These are phyloP conservation scores for Evernia prunastri DNA, from an alignment of 495 filamentous ascomycete species.

Conservation along the genomic window DNA sequence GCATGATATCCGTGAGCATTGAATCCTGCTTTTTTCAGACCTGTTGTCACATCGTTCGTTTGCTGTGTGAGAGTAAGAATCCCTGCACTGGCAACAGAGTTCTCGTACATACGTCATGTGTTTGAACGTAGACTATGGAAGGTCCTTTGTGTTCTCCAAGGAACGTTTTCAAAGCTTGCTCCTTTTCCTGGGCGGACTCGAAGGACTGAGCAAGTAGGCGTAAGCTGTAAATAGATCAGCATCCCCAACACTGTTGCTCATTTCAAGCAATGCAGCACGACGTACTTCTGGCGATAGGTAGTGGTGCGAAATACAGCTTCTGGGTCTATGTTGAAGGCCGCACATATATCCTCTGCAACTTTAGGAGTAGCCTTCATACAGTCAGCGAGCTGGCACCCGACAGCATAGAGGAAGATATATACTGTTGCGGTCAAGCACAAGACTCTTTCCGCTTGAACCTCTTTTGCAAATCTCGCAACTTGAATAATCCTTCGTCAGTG, in stretches of 20 bases:
- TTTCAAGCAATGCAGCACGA: slow-evolving; percentile 15
- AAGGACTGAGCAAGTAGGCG: slow-evolving; percentile 43
- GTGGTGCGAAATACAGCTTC: slow-evolving; percentile 49
- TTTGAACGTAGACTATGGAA: slow-evolving; percentile 52
- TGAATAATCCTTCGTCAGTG: slow-evolving; percentile 13
- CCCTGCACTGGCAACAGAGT: background rate
- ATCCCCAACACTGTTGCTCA: background rate
- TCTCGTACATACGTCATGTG: slow-evolving; percentile 29
- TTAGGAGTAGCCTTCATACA: slow-evolving; percentile 41
- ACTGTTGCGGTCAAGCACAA: slow-evolving; percentile 52
- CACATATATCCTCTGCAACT: slow-evolving; percentile 48
- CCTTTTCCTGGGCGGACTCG: slow-evolving; percentile 35
- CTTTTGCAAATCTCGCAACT: slow-evolving; percentile 51
- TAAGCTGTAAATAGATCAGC: slow-evolving; percentile 25
- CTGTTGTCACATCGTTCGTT: slow-evolving; percentile 39
- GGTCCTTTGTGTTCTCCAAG: slow-evolving; percentile 43
- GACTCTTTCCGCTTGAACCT: slow-evolving; percentile 51
- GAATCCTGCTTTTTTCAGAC: slow-evolving; percentile 34
- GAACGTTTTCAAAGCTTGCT: slow-evolving; percentile 41
- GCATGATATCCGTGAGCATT: slow-evolving; percentile 46
- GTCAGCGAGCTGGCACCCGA: background rate
- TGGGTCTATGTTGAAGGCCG: slow-evolving; percentile 43
- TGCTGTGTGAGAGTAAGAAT: slow-evolving; percentile 24
- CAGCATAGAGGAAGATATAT: background rate
- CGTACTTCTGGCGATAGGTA: slow-evolving; percentile 47